Base-by-base conservation (phyloP, 768 basidiomycete species). In the Mycena indigotica region DNA sequence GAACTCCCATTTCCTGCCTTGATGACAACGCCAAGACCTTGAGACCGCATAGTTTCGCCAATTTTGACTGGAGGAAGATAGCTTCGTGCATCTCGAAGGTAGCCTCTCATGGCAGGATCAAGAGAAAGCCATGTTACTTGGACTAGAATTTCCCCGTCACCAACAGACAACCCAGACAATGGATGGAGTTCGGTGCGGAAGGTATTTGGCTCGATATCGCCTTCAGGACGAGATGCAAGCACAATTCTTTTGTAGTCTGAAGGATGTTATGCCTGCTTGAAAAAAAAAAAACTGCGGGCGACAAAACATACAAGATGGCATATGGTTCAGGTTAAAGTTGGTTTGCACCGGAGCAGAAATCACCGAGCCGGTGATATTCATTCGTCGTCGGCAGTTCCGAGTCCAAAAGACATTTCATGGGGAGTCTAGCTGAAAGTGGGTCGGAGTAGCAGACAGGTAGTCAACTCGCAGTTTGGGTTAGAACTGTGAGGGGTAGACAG, bases 21-120 rank as follows among this genome's bases (percentile, higher is more conserved):
- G 44, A 90, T 67, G 24, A 97, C 84, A 16, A 85, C 77, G 39
- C 87, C 91, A 17, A 94, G 69, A 1, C 84, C 88, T 17, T 64
- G 55, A 1, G 86, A 85, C 19, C 92, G 83, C 93, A 95, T 95
- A 12, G 84, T 83, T 77, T 82, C 55, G 29, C 53, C 57, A 53
- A 51, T 39, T 56, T 44, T 48, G 4, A 87, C 84, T 8, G 90
- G 89, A 15, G 83, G 82, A 16, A 90, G 49, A 67, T 93, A 93
- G 63, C 84, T 87, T 45, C 93, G 79, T 16, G 67, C 69, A 68
- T 92, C 89, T 59, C 81, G 83, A 50, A 98, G 67, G 81, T 89
- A 97, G 13, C 84, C 85, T 8, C 93, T 82, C 91, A 94, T 93
- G 0, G 93, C 91, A 19, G 95, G 93, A 66, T 97, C 95, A 62